These are phyloP conservation scores for Zelopaecilomyces penicillatus DNA, from an alignment of 2,329 filamentous ascomycete species.

Conservation along the genomic window DNA sequence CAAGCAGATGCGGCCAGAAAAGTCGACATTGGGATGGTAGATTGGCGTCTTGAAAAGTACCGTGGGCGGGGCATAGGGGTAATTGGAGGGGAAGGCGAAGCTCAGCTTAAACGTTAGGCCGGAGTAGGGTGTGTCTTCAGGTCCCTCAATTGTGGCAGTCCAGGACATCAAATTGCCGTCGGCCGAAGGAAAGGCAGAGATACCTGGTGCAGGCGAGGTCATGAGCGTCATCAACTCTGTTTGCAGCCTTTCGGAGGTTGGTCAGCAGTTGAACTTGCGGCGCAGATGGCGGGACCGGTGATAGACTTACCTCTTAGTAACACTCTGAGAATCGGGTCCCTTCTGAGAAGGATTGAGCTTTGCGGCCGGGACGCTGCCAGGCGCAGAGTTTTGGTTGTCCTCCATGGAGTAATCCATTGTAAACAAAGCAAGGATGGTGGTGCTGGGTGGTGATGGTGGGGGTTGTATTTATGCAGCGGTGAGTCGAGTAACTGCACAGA, in stretches of 20 bases:
- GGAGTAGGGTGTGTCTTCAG: slow-evolving; percentile 84
- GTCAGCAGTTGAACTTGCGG: neutral
- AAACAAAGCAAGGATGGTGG: slow-evolving; percentile 1
- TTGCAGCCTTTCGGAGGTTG: slow-evolving; percentile 58
- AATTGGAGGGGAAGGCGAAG: slow-evolving; percentile 84
- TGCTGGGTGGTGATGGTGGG: no score
- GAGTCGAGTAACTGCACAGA: no score
- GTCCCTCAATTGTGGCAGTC: slow-evolving; percentile 90
- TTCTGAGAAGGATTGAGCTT: slow-evolving; percentile 53
- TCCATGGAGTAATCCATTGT: slow-evolving; percentile 38
- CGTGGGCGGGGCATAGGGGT: slow-evolving; percentile 83
- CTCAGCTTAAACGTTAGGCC: slow-evolving; percentile 84
- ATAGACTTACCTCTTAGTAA: slow-evolving; percentile 60
- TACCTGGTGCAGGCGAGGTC: slow-evolving; percentile 85
- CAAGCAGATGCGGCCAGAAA: slow-evolving; percentile 90
- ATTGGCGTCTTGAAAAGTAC: slow-evolving; percentile 98
- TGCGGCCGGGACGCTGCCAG: slow-evolving; percentile 51
- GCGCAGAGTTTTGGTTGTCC: slow-evolving; percentile 59
- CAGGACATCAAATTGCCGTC: slow-evolving; percentile 87
- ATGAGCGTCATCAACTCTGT: slow-evolving; percentile 98
- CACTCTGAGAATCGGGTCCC: slow-evolving; percentile 60
- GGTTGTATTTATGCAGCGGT: no score
- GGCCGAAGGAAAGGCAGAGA: slow-evolving; percentile 87
- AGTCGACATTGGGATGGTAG: slow-evolving; percentile 98
- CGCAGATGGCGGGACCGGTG: no score